Evolutionary conservation across 2,329 filamentous ascomycete species (phyloP).

Genomic region (Penicillium sp.): DNA sequence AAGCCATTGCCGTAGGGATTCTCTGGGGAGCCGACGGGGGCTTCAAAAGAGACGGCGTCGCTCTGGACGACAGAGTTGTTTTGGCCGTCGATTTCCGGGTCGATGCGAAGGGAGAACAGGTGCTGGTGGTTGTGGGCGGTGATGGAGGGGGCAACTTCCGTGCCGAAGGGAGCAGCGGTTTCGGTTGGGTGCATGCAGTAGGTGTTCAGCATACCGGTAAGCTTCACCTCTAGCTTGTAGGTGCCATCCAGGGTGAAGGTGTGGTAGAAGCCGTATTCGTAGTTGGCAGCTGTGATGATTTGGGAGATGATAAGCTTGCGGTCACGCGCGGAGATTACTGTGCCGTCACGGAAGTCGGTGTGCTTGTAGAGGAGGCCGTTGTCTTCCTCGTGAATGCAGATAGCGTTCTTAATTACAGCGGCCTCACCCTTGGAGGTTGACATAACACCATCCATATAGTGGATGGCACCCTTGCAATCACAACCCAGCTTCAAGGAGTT

Average conservation of each 20-base stretch:
- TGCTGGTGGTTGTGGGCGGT: conserved; percentile 95
- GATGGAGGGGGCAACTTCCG: conserved; percentile 80
- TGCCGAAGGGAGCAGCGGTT: conserved; percentile 79
- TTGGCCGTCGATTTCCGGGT: conserved; percentile 79
- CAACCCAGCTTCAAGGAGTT: conserved; percentile 29
- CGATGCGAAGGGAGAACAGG: conserved; percentile 82
- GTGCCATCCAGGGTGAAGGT: conserved; percentile 87
- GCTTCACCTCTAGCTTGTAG: conserved; percentile 82
- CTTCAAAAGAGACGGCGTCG: conserved; percentile 37
- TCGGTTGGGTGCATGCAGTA: conserved; percentile 75
- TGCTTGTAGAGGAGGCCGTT: conserved; percentile 60
- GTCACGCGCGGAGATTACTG: conserved; percentile 76
- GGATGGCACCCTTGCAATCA: conserved; percentile 29
- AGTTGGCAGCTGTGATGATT: conserved; percentile 91
- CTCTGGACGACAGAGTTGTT: conserved; percentile 70
- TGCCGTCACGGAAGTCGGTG: conserved; percentile 85
- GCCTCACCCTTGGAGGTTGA: conserved; percentile 21
- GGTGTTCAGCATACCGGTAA: conserved; percentile 89
- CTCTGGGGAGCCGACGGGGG: conserved; percentile 63
- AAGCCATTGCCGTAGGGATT: conserved; percentile 65
- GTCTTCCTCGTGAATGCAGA: conserved; percentile 31
- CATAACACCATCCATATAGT: conserved; percentile 28
- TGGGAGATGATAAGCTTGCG: conserved; percentile 83
- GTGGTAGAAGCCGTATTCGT: conserved; percentile 84
- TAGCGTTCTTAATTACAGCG: conserved; percentile 25